A percentile compares a stretch with the other conserved stretches of the same genome.
phyloP scores from a whole-genome alignment of 2,329 filamentous ascomycete species.

The Aspergillus ochraceoroseus region DNA sequence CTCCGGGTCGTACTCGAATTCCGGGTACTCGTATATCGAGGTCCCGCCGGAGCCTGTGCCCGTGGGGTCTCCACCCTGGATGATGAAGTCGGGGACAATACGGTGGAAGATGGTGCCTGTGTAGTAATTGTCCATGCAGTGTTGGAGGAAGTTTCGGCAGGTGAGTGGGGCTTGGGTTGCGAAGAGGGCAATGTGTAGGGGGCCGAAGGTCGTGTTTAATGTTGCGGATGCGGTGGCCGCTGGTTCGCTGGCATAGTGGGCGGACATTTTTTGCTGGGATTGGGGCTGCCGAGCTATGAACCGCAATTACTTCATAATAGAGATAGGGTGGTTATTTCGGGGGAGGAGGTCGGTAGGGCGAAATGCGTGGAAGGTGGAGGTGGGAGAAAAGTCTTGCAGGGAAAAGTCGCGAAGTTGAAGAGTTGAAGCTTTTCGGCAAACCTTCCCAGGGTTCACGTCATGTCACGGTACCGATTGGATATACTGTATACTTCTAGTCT shows the following conservation, averaged over 20 bases:
- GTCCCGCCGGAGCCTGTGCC: conserved; percentile 88
- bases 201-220: conserved; percentile 82
- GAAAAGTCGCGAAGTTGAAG: conserved; percentile 7
- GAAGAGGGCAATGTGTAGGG: conserved; percentile 87
- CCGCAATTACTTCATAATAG: too few species aligned
- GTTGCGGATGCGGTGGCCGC: conserved; percentile 89
- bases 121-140: conserved; percentile 93
- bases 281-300: too few species aligned
- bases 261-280: conserved; percentile 60
- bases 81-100: conserved; percentile 81
- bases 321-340: background rate
- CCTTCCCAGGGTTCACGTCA: conserved; percentile 18
- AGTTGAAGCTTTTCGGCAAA: conserved; percentile 20
- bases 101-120: conserved; percentile 91
- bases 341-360: background rate
- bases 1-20: conserved; percentile 52
- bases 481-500: too few species aligned
- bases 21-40: conserved; percentile 75
- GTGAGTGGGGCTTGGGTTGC: conserved; percentile 89
- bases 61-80: conserved; percentile 92
- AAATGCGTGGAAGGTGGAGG: background rate
- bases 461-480: conserved; percentile 10
- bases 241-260: conserved; percentile 90
- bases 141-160: conserved; percentile 91
- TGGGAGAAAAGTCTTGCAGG: conserved; percentile 3